These are phyloP conservation scores for Cladobotryum mycophilum DNA, from an alignment of 2,329 filamentous ascomycete genomes.

Conservation along the genomic window DNA sequence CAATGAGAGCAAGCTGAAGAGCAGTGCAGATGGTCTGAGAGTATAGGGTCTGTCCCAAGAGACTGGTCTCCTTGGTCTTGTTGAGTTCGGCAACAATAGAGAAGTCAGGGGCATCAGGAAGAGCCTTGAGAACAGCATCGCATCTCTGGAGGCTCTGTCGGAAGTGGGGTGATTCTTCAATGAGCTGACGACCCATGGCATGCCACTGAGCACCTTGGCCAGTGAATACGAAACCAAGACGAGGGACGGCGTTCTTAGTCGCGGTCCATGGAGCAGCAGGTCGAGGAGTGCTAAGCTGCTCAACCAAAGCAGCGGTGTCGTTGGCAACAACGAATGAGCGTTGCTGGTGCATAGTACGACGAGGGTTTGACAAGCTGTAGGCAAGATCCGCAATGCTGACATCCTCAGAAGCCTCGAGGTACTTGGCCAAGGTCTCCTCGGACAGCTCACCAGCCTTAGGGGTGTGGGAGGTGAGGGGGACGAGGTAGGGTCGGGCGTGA, in stretches of 20 bases:
- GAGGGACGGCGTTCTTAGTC: conserved; percentile 2
- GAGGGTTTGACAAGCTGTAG: conserved; percentile 15
- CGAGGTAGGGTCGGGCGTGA: conserved; percentile 13
- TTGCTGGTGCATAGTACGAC: conserved; percentile 17
- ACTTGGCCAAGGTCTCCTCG: conserved; percentile 14
- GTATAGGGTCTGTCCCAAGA: conserved; percentile 19
- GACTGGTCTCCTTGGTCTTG: conserved; percentile 22
- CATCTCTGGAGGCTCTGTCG: conserved; percentile 11
- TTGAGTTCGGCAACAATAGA: conserved; percentile 26
- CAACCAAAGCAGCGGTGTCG: conserved; percentile 10
- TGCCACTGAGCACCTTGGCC: conserved; percentile 30
- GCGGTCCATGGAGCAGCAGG: conserved; percentile 16
- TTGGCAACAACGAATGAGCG: conserved; percentile 20
- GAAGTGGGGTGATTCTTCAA: neutral
- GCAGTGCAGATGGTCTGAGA: conserved; percentile 34
- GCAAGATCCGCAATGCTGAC: conserved; percentile 16
- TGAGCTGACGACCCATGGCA: conserved; percentile 22
- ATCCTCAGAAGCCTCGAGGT: conserved; percentile 10
- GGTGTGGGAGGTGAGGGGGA: conserved; percentile 19
- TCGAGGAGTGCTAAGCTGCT: conserved; percentile 14
- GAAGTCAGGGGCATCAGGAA: conserved; percentile 15
- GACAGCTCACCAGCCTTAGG: conserved; percentile 17
- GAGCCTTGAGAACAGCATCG: conserved; percentile 23
- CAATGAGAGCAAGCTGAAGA: conserved; percentile 33
- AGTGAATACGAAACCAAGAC: conserved; percentile 21